phyloP scores from a whole-genome alignment of 2,329 filamentous ascomycete species.

The Knoxdaviesia capensis region DNA sequence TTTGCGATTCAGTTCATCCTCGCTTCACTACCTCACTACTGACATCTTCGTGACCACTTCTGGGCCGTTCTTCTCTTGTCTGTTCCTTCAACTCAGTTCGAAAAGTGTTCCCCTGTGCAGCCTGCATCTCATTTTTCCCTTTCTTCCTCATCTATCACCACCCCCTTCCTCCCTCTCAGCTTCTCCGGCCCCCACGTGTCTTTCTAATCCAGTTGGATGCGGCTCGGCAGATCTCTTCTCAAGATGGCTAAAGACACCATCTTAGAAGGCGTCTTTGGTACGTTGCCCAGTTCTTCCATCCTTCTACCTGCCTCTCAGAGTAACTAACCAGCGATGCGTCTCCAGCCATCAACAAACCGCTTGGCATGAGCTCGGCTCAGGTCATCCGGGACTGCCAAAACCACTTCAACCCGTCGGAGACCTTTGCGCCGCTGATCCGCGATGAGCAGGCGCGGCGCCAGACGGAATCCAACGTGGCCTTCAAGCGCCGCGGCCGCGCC shows the following conservation, averaged over 20 bases:
- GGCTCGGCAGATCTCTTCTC: constrained; percentile 24
- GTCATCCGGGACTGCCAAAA: constrained; percentile 74
- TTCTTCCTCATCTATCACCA: not conserved
- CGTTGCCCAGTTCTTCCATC: constrained; percentile 7
- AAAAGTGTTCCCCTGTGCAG: not conserved
- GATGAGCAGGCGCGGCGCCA: constrained; percentile 35
- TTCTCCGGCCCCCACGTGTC: not conserved
- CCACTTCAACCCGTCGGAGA: constrained; percentile 59
- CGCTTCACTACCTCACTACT: too few relatives aligned
- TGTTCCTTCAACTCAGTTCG: not conserved
- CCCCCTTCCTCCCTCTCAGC: not conserved
- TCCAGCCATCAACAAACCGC: constrained; percentile 80
- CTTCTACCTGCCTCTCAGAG: constrained; percentile 1
- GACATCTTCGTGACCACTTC: too few relatives aligned
- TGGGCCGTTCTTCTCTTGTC: not conserved
- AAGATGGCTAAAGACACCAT: constrained; percentile 33
- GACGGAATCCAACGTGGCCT: constrained; percentile 36
- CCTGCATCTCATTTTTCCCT: not conserved
- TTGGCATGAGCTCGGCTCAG: constrained; percentile 71
- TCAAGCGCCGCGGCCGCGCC: constrained; percentile 33
- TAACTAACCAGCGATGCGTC: not conserved
- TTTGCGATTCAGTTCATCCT: too few relatives aligned
- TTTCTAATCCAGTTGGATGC: constrained; percentile 19
- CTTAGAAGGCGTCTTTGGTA: constrained; percentile 39
- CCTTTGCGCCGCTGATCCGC: constrained; percentile 63